Conservation (phyloP, 1,284 basidiomycete genomes). For the Tetrapyrgos nigripes region DNA sequence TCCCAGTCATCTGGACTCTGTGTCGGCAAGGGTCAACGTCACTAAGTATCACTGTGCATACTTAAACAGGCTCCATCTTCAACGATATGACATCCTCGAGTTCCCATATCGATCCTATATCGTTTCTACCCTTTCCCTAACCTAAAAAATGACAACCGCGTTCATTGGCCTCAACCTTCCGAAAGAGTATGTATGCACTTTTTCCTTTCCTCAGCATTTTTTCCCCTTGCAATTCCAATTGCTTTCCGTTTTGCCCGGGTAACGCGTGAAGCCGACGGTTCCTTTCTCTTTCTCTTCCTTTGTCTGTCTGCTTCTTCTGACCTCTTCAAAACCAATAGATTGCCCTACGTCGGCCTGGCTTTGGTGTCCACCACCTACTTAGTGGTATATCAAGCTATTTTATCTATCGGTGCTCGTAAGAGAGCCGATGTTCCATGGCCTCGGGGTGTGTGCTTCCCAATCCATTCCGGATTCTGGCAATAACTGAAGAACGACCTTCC, state of each 20-base stretch:
- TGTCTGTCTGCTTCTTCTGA: neutral
- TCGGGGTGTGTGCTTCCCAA: constrained; percentile 35
- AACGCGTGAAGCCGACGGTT: too few species aligned
- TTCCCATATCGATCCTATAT: too few species aligned
- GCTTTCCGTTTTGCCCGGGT: too few species aligned
- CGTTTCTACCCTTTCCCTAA: neutral
- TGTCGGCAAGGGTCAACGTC: too few species aligned
- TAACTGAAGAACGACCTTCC: constrained; percentile 16
- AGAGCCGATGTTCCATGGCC: constrained; percentile 49
- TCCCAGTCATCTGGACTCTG: too few species aligned
- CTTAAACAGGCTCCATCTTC: too few species aligned
- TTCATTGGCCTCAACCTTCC: neutral
- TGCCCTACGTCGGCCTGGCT: constrained; percentile 15
- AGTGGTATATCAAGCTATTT: constrained; percentile 38
- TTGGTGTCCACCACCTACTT: constrained; percentile 40
- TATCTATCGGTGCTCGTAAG: constrained; percentile 43
- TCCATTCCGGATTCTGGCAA: neutral
- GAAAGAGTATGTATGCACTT: neutral
- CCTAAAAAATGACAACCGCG: neutral
- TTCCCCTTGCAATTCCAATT: too few species aligned
- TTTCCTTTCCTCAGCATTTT: neutral
- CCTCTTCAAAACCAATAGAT: too few species aligned
- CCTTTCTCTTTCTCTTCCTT: too few species aligned
- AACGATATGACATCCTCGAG: too few species aligned
- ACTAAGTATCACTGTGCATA: too few species aligned